Evolutionary conservation across 2,329 filamentous ascomycete species (phyloP).

Genomic region (Apiospora hydei): DNA sequence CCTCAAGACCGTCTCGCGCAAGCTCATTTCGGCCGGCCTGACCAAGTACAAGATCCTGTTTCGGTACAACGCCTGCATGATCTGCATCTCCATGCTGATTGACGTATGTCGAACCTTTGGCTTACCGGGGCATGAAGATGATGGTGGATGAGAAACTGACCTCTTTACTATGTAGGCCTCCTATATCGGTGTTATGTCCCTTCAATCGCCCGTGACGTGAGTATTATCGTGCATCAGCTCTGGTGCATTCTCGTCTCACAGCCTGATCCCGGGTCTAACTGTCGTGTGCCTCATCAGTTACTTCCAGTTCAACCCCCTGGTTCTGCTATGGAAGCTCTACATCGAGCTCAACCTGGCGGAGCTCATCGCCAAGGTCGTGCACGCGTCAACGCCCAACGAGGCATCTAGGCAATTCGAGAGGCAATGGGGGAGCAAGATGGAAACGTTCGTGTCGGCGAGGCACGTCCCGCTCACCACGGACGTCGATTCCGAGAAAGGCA

Average conservation of each 20-base stretch:
- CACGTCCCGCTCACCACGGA: neutral
- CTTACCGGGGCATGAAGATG: too few relatives aligned
- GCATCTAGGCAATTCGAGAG: neutral
- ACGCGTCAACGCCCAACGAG: neutral
- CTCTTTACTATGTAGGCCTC: neutral
- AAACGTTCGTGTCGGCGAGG: neutral
- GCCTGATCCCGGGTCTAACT: neutral
- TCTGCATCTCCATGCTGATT: slow-evolving; percentile 33
- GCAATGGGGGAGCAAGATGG: neutral
- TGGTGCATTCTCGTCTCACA: neutral
- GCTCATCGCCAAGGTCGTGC: slow-evolving; percentile 4
- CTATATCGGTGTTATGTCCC: neutral
- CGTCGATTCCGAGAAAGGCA: neutral
- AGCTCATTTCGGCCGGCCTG: slow-evolving; percentile 55
- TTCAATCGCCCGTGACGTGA: slow-evolving; percentile 4
- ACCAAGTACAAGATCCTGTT: slow-evolving; percentile 58
- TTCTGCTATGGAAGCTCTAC: slow-evolving; percentile 15
- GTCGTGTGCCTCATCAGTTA: neutral
- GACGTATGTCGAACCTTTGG: neutral
- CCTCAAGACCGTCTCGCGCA: slow-evolving; percentile 51
- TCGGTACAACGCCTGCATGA: slow-evolving; percentile 56
- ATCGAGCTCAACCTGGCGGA: slow-evolving; percentile 23
- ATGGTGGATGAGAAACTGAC: neutral
- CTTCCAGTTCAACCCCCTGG: slow-evolving; percentile 14
- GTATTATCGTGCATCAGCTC: neutral